Evolutionary conservation across 768 basidiomycete species (phyloP), one percentile per base, ranked within the genome.

Genomic region (Rubroboletus satanas): DNA sequence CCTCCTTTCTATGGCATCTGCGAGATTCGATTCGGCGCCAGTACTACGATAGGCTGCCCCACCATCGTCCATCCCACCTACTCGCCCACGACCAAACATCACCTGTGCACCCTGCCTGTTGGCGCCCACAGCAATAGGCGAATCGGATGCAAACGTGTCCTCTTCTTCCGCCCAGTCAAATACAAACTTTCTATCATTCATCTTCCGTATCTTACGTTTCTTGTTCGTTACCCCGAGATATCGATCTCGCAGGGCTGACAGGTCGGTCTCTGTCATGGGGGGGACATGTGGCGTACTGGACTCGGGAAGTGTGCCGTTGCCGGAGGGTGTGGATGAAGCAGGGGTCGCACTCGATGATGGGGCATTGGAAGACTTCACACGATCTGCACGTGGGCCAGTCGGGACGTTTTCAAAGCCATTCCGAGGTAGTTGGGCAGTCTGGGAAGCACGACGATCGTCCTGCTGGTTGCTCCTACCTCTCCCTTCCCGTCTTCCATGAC

Each of bases 131-230:
- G 84, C 84, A 14, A 82, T 77, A n/a, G 87, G 85, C 15, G 88
- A 83, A 65, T 90, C 90, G 31, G 81, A 83, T 8, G 83, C 76
- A 65, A 90, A 87, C 14, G 97, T 99, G 70, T 99, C 97, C 64
- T 99, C 97, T 69, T 88, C 89, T 46, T 86, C 85, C 66, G 96
- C 94, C 97, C 97, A 99, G 70, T 98, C 97, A 66, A 99, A 99
- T n/a, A 96, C 91, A 68, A 98, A 93, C 73, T 96, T 96, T 72
- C 93, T 85, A 71, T 95, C 93, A 66, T 90, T 92, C 83, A 90
- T 93, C 74, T 94, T 95, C 52, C 93, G 85, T 62, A 93, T 89
- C 72, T 91, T 93, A 38, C 92, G 87, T 75, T 94, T 95, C 80
- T 95, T 94, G 72, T 85, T 91, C 71, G 90, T 88, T 18, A 92